Percentiles rank a stretch among this genome's conserved stretches.
These are phyloP conservation scores for Phytophthora vignae DNA, from an alignment of 352 stramenopile species.

Conservation along the genomic window DNA sequence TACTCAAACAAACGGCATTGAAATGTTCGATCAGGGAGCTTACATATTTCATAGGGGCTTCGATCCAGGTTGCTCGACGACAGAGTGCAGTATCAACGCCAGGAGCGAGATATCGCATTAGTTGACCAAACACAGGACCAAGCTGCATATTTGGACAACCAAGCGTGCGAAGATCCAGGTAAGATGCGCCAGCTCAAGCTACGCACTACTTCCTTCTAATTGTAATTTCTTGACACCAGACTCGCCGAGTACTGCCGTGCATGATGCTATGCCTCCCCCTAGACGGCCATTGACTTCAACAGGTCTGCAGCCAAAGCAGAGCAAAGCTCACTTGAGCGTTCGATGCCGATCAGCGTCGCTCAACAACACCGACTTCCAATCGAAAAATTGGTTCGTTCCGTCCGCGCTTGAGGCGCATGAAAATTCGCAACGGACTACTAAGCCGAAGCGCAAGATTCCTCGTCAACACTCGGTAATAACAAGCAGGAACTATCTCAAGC, in stretches of 20 bases:
- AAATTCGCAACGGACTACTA: not conserved
- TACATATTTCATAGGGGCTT: slow-evolving; percentile 10
- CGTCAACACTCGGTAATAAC: slow-evolving; percentile 9
- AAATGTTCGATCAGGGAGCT: not conserved
- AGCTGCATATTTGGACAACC: slow-evolving; percentile 14
- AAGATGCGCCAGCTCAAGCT: not conserved
- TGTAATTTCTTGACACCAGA: slow-evolving; percentile 1
- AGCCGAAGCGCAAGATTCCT: slow-evolving; percentile 15
- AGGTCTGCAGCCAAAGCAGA: slow-evolving; percentile 21
- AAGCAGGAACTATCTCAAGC: slow-evolving; percentile 1
- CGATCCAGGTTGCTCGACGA: slow-evolving; percentile 22
- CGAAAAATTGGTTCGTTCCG: slow-evolving; percentile 39
- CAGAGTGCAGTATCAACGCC: slow-evolving; percentile 5
- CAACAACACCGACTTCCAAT: slow-evolving; percentile 17
- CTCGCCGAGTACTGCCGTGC: slow-evolving; percentile 16
- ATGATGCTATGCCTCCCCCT: slow-evolving; percentile 30
- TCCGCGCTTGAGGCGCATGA: not conserved
- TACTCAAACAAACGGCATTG: not conserved
- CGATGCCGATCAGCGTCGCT: slow-evolving; percentile 24
- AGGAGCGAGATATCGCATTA: slow-evolving; percentile 4
- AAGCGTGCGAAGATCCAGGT: slow-evolving; percentile 21
- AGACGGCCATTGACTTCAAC: slow-evolving; percentile 30
- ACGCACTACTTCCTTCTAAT: not conserved
- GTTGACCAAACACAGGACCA: not conserved
- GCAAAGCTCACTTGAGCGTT: slow-evolving; percentile 15